Base-by-base conservation (phyloP, 1,284 basidiomycete species). In the Ustilago nuda region DNA sequence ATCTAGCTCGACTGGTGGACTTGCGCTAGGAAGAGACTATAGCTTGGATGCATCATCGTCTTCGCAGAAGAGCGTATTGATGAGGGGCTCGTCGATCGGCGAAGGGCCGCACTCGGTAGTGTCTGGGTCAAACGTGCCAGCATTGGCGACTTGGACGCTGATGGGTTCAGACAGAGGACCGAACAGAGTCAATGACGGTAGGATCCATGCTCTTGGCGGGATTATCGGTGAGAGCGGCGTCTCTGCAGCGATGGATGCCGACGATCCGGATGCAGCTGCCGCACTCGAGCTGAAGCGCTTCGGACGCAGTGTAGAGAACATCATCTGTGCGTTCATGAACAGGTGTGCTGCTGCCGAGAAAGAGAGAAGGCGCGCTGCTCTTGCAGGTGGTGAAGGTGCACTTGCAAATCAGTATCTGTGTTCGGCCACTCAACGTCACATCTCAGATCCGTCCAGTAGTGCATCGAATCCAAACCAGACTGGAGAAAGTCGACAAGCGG, bases 241-340 rank as follows among this genome's bases (percentile, higher is more conserved):
- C 11, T 64, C 57, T 3, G 75, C 75, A 2, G 75, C 75, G 2
- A 77, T 78, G 72, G 76, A 78, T 32, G 72, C 76, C 1, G 76
- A 78, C 32, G 79, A 80, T 61, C 79, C 79, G 19, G 79, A 78
- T 41, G 79, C 76, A 32, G 76, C 69, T 9, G 79, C 79, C 11
- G 79, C 76, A 4, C 46, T 66, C 17, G 83, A 83, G 45, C 66
- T 83, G 39, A 84, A 84, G 32, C 69, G 80, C 4, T 80, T 85
- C 27, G 72, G 81, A 1, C 63, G 68, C 32, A 78, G 71, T 32
- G 78, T 82, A 4, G 81, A 84, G 46, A 82, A 81, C 57, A 79
- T 85, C 61, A 66, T 85, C 15, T 85, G 81, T 50, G 82, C 83
- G 8, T 82, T 83, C 53, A 67, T 85, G 54, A 83, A 83, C 32